Evolutionary conservation across 441 rosid species (phyloP).

Genomic region (Hura crepitans): DNA sequence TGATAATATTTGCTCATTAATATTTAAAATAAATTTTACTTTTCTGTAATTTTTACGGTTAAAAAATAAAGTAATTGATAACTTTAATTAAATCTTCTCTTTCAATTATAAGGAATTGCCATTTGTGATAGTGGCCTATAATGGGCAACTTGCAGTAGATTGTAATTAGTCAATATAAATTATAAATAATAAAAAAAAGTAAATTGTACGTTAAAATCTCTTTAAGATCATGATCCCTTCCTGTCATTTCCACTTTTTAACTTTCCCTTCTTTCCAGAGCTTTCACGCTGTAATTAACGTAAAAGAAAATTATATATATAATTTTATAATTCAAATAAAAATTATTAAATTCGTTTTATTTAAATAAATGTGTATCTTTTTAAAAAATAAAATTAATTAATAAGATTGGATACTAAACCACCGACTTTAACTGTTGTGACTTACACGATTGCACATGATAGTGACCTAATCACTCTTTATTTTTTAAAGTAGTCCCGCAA

Average conservation of each 20-base stretch:
- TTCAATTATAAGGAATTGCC: neutral
- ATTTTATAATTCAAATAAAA: no score
- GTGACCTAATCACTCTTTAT: slow-evolving; percentile 27
- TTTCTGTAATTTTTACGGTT: no score
- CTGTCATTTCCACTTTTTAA: slow-evolving; percentile 1
- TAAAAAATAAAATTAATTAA: no score
- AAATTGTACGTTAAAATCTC: neutral
- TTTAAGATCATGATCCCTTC: neutral
- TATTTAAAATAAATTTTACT: no score
- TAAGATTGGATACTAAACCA: slow-evolving; percentile 8
- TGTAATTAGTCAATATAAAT: neutral
- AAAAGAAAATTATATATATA: no score
- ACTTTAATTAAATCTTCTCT: no score
- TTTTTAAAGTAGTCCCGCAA: neutral
- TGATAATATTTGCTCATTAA: no score
- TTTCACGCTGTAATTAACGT: neutral
- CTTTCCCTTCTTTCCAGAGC: slow-evolving; percentile 2
- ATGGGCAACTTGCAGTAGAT: neutral
- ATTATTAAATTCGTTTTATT: no score
- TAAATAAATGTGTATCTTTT: no score
- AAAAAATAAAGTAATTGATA: no score
- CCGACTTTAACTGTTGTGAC: slow-evolving; percentile 26
- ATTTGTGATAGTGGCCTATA: slow-evolving; percentile 1
- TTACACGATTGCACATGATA: slow-evolving; percentile 23
- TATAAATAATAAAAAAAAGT: neutral